Evolutionary conservation across 148 eudicot genomes (phyloP).

Genomic region (Silene conica): DNA sequence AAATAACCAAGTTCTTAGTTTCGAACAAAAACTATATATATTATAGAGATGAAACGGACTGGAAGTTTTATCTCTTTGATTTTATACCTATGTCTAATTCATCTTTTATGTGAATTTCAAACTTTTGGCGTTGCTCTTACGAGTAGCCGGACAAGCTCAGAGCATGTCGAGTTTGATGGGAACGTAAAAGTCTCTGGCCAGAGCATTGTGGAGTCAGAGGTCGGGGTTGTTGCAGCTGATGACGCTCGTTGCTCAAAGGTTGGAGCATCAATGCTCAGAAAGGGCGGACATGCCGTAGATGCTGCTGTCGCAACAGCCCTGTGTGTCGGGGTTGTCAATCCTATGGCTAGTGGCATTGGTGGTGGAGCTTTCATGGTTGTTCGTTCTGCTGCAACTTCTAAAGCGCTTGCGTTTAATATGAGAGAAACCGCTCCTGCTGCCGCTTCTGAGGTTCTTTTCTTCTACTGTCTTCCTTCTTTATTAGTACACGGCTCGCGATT

Average conservation of each 20-base stretch:
- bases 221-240: neutral
- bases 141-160: neutral
- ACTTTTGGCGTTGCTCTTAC: no score
- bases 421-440: conserved; percentile 88
- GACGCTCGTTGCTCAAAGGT: neutral
- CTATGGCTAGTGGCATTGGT: conserved; percentile 48
- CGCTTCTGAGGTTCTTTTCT: conserved; percentile 61
- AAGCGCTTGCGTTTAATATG: conserved; percentile 60
- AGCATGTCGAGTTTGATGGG: neutral
- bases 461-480: neutral
- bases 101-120: no score
- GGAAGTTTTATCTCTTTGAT: no score
- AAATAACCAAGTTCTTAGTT: no score
- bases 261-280: neutral
- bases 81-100: neutral
- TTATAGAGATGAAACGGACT: neutral
- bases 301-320: neutral
- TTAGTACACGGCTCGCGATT: no score
- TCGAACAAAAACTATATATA: no score
- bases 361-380: conserved; percentile 96
- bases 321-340: neutral
- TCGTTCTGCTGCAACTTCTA: conserved; percentile 44
- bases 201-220: neutral
- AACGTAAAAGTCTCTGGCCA: no score
- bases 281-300: neutral